phyloP scores from a whole-genome alignment of 202 grass and related monocot species.

The Carex sylvatica region DNA sequence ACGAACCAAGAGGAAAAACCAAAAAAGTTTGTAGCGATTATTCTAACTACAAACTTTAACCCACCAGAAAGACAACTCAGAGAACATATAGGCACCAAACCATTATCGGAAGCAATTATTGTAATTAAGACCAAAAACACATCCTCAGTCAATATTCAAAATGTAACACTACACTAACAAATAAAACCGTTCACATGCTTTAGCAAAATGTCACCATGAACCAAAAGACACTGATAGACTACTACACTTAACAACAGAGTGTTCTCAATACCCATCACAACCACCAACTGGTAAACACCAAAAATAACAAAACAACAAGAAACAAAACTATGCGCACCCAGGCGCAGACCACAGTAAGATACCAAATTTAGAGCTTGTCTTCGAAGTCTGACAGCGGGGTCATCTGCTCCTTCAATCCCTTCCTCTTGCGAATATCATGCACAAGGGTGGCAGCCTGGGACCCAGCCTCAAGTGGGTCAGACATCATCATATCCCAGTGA shows the following conservation, averaged over 20 bases:
- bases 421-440: constrained; percentile 51
- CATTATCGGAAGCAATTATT: not conserved
- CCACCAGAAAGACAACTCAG: not conserved
- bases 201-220: constrained; percentile 8
- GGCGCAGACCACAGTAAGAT: not conserved
- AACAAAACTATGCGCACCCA: constrained; percentile 9
- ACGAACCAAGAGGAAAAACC: too few relatives aligned
- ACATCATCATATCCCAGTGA: constrained; percentile 53
- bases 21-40: too few relatives aligned
- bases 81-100: not conserved
- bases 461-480: constrained; percentile 42
- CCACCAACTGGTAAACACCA: not conserved
- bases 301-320: constrained; percentile 3
- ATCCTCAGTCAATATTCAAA: constrained; percentile 9
- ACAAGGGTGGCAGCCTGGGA: constrained; percentile 33
- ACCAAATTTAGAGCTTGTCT: constrained; percentile 54
- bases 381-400: constrained; percentile 55
- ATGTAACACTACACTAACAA: constrained; percentile 7
- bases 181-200: not conserved
- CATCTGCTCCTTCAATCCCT: constrained; percentile 74
- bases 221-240: constrained; percentile 11
- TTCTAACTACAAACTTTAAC: not conserved
- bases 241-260: constrained; percentile 12
- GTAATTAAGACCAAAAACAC: not conserved
- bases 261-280: constrained; percentile 12